These are phyloP conservation scores for Aspergillus steynii DNA, from an alignment of 495 filamentous ascomycete genomes.

Conservation along the genomic window DNA sequence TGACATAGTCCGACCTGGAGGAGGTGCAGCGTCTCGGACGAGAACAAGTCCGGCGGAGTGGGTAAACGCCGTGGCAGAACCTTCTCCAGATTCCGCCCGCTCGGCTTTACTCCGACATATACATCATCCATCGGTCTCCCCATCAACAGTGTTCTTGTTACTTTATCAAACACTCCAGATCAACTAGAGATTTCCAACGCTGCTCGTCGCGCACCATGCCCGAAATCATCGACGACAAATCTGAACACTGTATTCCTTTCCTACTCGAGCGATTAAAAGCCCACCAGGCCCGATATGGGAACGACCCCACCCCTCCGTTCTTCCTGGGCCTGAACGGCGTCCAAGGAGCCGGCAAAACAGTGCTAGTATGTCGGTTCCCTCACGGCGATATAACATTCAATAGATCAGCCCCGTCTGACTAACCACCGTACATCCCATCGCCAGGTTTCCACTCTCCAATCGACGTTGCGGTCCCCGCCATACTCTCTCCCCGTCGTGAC, in stretches of 20 bases:
- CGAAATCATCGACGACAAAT: constrained; percentile 80
- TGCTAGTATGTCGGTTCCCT: constrained; percentile 55
- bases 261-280: constrained; percentile 64
- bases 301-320: constrained; percentile 50
- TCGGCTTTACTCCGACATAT: neutral
- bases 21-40: neutral
- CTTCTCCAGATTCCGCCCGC: neutral
- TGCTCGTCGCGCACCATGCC: constrained; percentile 30
- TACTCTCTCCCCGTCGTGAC: constrained; percentile 72
- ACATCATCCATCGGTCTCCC: neutral
- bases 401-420: constrained; percentile 4
- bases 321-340: constrained; percentile 65
- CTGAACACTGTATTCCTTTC: constrained; percentile 82
- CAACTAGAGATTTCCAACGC: neutral
- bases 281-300: constrained; percentile 44
- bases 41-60: neutral
- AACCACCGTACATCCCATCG: neutral
- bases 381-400: neutral
- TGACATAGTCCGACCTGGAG: neutral
- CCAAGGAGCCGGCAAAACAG: constrained; percentile 90
- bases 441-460: constrained; percentile 64
- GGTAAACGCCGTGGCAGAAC: neutral
- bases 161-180: neutral
- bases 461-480: constrained; percentile 64
- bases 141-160: neutral